Evolutionary conservation across 2,329 filamentous ascomycete genomes (phyloP).

Genomic region (Diaporthe australafricana): DNA sequence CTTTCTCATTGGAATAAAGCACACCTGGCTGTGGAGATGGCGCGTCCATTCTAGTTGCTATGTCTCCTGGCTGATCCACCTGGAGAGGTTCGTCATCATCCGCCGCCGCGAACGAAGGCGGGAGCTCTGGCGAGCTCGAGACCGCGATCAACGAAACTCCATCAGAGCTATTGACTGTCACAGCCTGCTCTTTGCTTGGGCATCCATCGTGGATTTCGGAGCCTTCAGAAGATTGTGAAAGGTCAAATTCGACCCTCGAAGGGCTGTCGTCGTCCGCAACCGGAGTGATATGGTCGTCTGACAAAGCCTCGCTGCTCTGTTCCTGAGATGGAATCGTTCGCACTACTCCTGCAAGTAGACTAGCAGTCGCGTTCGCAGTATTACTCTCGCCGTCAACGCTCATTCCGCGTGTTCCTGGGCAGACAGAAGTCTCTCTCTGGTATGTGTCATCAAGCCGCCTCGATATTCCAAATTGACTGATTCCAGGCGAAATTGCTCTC

Average conservation of each 20-base stretch:
- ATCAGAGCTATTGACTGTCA: neutral
- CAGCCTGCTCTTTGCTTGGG: no score
- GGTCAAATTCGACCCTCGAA: neutral
- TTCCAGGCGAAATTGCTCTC: slow-evolving; percentile 27
- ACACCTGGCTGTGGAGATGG: no score
- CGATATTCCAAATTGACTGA: slow-evolving; percentile 25
- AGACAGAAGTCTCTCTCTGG: neutral
- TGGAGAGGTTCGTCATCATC: neutral
- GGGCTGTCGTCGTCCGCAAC: neutral
- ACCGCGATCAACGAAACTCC: slow-evolving; percentile 7
- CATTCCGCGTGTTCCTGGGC: neutral
- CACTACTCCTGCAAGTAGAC: neutral
- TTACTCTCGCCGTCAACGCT: neutral
- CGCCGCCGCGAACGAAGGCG: neutral
- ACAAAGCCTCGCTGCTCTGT: neutral
- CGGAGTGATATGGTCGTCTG: neutral
- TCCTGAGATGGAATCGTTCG: neutral
- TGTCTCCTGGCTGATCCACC: neutral
- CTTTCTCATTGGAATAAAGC: neutral
- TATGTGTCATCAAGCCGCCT: neutral
- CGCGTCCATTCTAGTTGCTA: neutral
- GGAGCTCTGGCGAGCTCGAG: slow-evolving; percentile 2
- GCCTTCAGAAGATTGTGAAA: neutral
- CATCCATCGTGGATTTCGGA: neutral
- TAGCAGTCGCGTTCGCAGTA: neutral